Percentiles rank a stretch among this genome's conserved stretches.
Evolutionary conservation across 23 red algal genomes (phyloP).

Genomic region (Cyanidioschyzon merolae): DNA sequence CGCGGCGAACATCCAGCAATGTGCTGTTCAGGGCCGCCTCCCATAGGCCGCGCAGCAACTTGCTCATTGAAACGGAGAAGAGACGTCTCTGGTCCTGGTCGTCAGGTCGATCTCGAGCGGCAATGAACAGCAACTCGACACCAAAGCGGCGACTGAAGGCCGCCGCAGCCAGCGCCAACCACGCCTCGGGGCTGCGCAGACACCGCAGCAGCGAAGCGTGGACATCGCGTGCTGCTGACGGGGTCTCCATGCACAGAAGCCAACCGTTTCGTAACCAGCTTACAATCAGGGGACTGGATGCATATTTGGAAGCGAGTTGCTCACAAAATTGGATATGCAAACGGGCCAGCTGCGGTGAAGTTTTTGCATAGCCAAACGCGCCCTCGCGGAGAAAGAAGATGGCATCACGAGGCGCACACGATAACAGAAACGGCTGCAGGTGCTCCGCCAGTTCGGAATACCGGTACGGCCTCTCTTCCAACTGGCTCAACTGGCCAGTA

Average conservation of each 20-base stretch:
- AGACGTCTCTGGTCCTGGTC: not conserved
- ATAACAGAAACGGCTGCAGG: not conserved
- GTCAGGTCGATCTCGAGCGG: not conserved
- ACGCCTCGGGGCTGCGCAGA: not conserved
- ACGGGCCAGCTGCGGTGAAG: not conserved
- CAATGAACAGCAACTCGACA: not conserved
- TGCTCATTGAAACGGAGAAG: not conserved
- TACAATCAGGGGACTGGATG: not conserved
- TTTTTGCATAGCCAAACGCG: not conserved
- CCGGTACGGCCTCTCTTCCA: not conserved
- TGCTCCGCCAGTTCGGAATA: not conserved
- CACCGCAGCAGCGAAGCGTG: constrained; percentile 9
- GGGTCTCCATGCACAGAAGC: not conserved
- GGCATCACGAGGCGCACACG: not conserved
- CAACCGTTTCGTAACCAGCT: constrained; percentile 10
- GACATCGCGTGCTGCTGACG: not conserved
- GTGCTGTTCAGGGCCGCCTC: not conserved
- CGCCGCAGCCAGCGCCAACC: not conserved
- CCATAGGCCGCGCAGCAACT: not conserved
- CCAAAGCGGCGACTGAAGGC: not conserved
- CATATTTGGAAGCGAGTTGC: not conserved
- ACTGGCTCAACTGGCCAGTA: not conserved
- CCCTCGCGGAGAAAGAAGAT: not conserved
- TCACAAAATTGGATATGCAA: constrained; percentile 14
- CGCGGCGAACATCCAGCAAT: not conserved